Evolutionary conservation across 2,329 filamentous ascomycete genomes (phyloP), one percentile per base, ranked within the genome.

Genomic region (Parafenestella ontariensis): DNA sequence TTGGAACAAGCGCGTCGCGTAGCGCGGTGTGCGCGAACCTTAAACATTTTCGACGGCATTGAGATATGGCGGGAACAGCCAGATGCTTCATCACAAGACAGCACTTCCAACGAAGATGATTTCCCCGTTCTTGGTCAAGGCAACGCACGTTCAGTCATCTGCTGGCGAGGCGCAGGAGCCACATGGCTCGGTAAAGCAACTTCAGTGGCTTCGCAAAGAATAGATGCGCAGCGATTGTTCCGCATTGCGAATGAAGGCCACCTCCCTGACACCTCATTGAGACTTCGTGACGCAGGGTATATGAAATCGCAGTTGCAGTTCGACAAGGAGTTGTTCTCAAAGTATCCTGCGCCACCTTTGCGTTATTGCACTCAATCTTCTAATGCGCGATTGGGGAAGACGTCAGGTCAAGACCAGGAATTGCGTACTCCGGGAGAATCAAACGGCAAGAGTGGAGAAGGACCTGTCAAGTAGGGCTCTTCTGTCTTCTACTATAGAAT

Each of bases 21-120:
- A 1, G 81, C 83, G 1, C 65, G 71, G 8, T 76, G 85, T 68
- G 83, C 54, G 10, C 54, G 49, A 11, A 59, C 62, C 0, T 41
- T 56, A 20, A 10, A 51, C 21, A 41, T 62, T 0, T 80, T 71
- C 68, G 71, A 77, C 2, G 68, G 71, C 2, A 72, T 88, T 1
- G 87, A 92, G 72, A 80, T 93, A 5, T 94, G 90, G 91, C 78
- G 88, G 50, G 90, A 94, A 70, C 84, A 82, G 10, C 71, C 70
- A 3, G 60, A 61, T 17, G 45, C 49, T 18, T 15, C 24, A 13
- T 6, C 52, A 3, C 18, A 45, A 8, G 41, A 50, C 7, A 8
- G 15, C 20, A 23, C 37, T n/a, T n/a, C n/a, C 20, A 24, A 23
- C 11, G 37, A 23, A 2, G 20, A 40, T 24, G 37, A n/a, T 6